Conservation (phyloP, 129 eudicot genomes). For the Gnaphalium uliginosum region DNA sequence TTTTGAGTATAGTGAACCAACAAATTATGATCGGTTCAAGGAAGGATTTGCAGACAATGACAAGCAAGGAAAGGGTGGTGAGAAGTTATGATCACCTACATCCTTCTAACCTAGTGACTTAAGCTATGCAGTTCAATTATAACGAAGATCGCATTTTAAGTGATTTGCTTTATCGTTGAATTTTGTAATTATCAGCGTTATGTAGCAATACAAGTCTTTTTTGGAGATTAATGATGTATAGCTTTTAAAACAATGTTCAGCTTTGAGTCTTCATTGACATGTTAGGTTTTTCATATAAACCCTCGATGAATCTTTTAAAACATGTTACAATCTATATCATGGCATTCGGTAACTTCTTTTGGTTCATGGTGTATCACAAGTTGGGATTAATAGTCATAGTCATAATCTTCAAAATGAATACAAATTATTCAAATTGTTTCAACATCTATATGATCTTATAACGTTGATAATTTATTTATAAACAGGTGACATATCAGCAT, state of each 20-base stretch:
- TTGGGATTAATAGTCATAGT: too few relatives aligned
- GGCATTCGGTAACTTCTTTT: too few relatives aligned
- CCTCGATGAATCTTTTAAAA: too few relatives aligned
- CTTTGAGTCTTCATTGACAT: too few relatives aligned
- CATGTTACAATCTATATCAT: too few relatives aligned
- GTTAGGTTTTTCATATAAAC: too few relatives aligned
- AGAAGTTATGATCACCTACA: constrained; percentile 40
- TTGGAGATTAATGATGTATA: constrained; percentile 7
- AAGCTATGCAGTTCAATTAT: constrained; percentile 9
- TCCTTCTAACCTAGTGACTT: constrained; percentile 38
- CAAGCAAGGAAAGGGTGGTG: constrained; percentile 14
- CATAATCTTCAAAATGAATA: too few relatives aligned
- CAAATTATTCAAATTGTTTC: not conserved
- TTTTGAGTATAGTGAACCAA: constrained; percentile 55
- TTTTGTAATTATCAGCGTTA: not conserved
- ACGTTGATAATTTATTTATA: too few relatives aligned
- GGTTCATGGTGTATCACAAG: too few relatives aligned
- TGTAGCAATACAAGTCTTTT: constrained; percentile 8
- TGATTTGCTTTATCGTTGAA: constrained; percentile 23
- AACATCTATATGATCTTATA: not conserved
- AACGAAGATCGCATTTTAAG: constrained; percentile 19
- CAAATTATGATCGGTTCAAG: constrained; percentile 80
- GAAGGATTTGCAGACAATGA: constrained; percentile 47
- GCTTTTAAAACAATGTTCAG: not conserved
- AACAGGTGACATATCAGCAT: too few relatives aligned